Base-by-base conservation (phyloP, 129 eudicot species). In the Daucus carota region DNA sequence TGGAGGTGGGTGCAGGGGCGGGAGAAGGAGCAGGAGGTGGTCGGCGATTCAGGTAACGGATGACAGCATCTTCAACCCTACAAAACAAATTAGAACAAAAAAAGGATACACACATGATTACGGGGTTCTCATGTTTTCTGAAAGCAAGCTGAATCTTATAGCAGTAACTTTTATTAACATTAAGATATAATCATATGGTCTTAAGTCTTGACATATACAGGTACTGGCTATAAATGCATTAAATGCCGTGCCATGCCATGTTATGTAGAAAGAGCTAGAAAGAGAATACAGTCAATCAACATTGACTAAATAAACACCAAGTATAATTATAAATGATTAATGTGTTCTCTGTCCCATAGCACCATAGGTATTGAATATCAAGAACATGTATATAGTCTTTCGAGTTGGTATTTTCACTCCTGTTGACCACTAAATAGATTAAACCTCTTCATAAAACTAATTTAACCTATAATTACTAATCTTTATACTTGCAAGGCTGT, bases 31-130 rank as follows among this genome's bases (percentile, higher is more conserved):
- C 40, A 57, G 65, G 73, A 44, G 89, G 85, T 28, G 96, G 90
- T 80, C 81, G 88, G 44, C 95, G 90, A 40, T 91, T 93, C 73
- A 93, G 82, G 79, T 90, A 90, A 17, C 96, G 96, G 67, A 93
- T 90, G 57, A 90, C 98, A 73, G 98, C 98, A 88, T 93, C 98
- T 74, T 93, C 96, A 82, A 93, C 90, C 98, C 98, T 93, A 80
- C 83, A 18, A 76, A 73, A 13, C 71, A 31, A 52, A 22, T 75
- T n/a, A 9, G n/a, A n/a, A n/a, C n/a, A n/a, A n/a, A n/a, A 80
- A 34, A 75, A 29, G 63, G 22, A 79, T 60, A 16, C 17, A 34
- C 14, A 31, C 31, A 74, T 43, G n/a, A 29, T 48, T 63, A 46
- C n/a, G 33, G 4, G 20, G 68, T 31, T 20, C 57, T 15, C 36